phyloP scores from a whole-genome alignment of 257 asterid genomes.

The Asclepias syriaca region DNA sequence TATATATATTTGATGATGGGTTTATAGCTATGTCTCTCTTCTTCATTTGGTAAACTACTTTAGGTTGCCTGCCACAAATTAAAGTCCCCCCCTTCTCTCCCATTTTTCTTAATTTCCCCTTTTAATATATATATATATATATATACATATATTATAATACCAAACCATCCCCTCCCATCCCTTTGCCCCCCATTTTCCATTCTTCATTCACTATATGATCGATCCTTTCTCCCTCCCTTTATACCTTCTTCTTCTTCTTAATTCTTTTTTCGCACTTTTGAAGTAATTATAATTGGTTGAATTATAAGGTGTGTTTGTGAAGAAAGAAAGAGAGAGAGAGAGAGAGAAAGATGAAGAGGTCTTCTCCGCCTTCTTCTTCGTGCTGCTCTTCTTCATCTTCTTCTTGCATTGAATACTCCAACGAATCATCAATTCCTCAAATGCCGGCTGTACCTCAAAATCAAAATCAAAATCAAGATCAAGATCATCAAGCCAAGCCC shows the following conservation, averaged over 20 bases:
- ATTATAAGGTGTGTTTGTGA: too few species aligned
- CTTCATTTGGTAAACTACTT: constrained; percentile 63
- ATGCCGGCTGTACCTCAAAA: constrained; percentile 3
- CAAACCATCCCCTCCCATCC: constrained; percentile 41
- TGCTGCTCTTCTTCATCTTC: constrained; percentile 70
- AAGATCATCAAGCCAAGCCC: constrained; percentile 6
- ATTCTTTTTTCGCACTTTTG: background rate
- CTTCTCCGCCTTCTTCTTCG: constrained; percentile 34
- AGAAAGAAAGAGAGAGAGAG: constrained; percentile 12
- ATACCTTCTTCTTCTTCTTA: background rate
- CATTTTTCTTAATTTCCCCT: too few species aligned
- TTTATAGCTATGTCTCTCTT: constrained; percentile 6
- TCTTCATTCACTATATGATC: background rate
- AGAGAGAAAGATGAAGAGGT: constrained; percentile 37
- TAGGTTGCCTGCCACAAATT: constrained; percentile 50
- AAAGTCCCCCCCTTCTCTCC: constrained; percentile 17
- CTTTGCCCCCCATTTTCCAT: constrained; percentile 14
- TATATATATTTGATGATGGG: background rate
- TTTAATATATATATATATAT: too few species aligned
- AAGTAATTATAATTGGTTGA: background rate
- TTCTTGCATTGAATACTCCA: constrained; percentile 43
- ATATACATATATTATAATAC: too few species aligned
- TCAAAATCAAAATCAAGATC: background rate
- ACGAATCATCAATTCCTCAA: background rate
- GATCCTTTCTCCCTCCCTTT: too few species aligned